Evolutionary conservation across 169 alveolate species (phyloP), one percentile per base, ranked within the genome.

Genomic region (Cryptosporidium tyzzeri): DNA sequence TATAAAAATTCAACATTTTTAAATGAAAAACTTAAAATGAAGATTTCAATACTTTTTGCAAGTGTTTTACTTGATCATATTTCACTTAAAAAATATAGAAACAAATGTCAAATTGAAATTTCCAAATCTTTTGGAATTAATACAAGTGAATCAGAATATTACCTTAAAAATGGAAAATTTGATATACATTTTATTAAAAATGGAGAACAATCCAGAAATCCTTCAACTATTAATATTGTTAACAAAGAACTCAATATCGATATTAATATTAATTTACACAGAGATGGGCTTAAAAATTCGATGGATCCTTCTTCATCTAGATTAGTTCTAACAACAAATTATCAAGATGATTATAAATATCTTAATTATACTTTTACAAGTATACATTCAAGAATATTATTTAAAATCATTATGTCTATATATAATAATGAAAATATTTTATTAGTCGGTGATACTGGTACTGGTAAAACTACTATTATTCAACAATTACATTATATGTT

Each of bases 391-490:
- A 94, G 96, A 37, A 85, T 97, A 50, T 61, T 97, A 71, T 95
- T 93, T 89, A 95, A 96, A 86, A 84, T 97, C 31, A 93, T 91
- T 61, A 92, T 93, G 23, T 91, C 97, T 14, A 93, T 95, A 53
- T 71, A 87, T 51, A 93, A 95, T 89, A 94, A 96, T 61, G 99
- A 98, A 91, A 98, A 99, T 21, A 97, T 98, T 53, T 92, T 99
- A 75, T 91, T 99, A 53, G 98, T 98, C 59, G 99, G 99, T 14
- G 99, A 98, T 89, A 98, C 99, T 0, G 99, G 99, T 4, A 96
- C 99, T 10, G 99, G 99, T 31, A 98, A 98, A 91, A 98, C 99
- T 2, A 95, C 99, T 33, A 93, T 97, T 31, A 96, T 98, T 29
- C 98, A 98, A 21, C 86, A 73, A 12, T 21, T 73, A 18, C 86